phyloP scores from a whole-genome alignment of 1,284 basidiomycete genomes.

The Tilletia horrida region DNA sequence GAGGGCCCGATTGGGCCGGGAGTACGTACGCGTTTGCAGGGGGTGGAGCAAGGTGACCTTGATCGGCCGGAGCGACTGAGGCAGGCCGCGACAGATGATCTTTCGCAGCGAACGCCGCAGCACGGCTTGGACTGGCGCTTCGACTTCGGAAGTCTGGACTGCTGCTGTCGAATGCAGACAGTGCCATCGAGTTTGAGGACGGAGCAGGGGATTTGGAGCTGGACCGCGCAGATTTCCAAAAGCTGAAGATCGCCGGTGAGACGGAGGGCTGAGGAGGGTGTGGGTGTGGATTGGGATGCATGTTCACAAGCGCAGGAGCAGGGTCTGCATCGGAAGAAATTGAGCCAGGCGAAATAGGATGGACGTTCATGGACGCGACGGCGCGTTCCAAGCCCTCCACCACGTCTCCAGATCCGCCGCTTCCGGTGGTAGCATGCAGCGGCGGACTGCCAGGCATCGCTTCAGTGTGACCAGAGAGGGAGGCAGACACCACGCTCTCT shows the following conservation, averaged over 20 bases:
- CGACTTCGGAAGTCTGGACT: conserved; percentile 16
- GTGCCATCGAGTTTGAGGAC: background rate
- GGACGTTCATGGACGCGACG: conserved; percentile 1
- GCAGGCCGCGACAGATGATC: background rate
- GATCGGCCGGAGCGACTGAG: background rate
- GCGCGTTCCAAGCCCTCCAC: conserved; percentile 10
- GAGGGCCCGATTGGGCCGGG: background rate
- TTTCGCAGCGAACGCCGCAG: no score
- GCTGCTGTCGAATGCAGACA: background rate
- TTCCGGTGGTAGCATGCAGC: no score
- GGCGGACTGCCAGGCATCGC: background rate
- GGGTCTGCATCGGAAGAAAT: no score
- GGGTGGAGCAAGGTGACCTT: conserved; percentile 5
- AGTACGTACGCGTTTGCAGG: conserved; percentile 1
- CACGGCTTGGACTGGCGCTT: conserved; percentile 1
- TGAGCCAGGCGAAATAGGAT: background rate
- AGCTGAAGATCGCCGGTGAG: conserved; percentile 15
- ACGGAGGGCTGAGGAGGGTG: background rate
- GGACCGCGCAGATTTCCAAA: conserved; percentile 1
- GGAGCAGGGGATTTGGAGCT: conserved; percentile 9
- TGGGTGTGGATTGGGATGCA: no score
- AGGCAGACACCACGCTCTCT: conserved; percentile 3
- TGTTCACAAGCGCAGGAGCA: no score
- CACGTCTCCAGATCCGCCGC: background rate
- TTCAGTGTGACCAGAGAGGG: background rate